A percentile compares a stretch with the other conserved stretches of the same genome.
phyloP scores from a whole-genome alignment of 805 yeast species.

The Cyberlindnera sargentensis region DNA sequence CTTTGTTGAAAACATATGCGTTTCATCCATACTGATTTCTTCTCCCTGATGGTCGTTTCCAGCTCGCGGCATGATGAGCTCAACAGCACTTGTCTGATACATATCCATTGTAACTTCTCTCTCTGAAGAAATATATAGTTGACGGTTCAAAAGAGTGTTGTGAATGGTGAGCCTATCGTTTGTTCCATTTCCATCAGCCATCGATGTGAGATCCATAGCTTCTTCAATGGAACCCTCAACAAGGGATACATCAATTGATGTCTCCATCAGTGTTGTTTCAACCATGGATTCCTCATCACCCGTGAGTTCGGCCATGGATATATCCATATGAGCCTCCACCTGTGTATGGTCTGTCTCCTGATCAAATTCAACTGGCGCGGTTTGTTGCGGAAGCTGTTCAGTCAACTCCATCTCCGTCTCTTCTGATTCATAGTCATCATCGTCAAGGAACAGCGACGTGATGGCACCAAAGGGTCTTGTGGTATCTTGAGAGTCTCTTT shows the following conservation, averaged over 20 bases:
- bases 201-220: constrained; percentile 18
- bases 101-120: constrained; percentile 4
- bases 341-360: not conserved
- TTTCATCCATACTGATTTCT: constrained; percentile 13
- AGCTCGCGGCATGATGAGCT: constrained; percentile 1
- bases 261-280: not conserved
- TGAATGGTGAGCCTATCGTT: constrained; percentile 15
- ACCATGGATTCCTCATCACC: not conserved
- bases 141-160: constrained; percentile 17
- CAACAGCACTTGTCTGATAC: constrained; percentile 16
- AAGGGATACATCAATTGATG: not conserved
- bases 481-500: no score
- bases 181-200: constrained; percentile 8
- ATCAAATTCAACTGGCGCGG: not conserved
- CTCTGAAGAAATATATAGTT: constrained; percentile 1
- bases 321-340: not conserved
- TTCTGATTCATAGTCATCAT: constrained; percentile 5
- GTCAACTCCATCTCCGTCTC: constrained; percentile 22
- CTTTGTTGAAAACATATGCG: not conserved
- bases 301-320: not conserved
- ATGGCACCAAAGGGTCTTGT: constrained; percentile 22
- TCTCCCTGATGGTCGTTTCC: not conserved
- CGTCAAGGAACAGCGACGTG: constrained; percentile 20
- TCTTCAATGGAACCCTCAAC: constrained; percentile 7
- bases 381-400: constrained; percentile 10